These are phyloP conservation scores for Murraya koenigii DNA, from an alignment of 345 rosid genomes.

Conservation along the genomic window DNA sequence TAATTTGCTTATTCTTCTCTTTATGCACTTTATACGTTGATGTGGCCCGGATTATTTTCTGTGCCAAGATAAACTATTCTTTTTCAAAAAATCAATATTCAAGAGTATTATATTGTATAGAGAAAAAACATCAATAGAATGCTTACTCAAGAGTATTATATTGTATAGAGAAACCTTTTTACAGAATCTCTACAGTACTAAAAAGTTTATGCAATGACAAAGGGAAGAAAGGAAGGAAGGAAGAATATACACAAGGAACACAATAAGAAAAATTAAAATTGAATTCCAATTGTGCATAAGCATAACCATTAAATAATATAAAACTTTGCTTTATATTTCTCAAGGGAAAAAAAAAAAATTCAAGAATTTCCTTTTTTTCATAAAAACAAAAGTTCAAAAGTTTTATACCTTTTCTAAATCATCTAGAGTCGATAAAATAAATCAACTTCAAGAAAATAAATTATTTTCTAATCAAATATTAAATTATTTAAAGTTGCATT, in stretches of 20 bases:
- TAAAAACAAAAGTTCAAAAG: no score
- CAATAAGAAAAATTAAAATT: no score
- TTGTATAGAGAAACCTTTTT: no score
- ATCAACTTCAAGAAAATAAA: no score
- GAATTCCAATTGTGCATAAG: background rate
- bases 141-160: background rate
- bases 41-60: background rate
- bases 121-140: no score
- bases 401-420: no score
- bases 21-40: background rate
- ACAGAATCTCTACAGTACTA: background rate
- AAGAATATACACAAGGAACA: background rate
- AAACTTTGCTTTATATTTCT: no score
- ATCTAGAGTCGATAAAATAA: no score
- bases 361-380: no score
- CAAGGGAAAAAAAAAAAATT: background rate
- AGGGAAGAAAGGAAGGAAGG: no score
- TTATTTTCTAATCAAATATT: background rate
- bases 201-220: no score
- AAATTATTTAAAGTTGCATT: background rate
- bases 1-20: slow-evolving; percentile 4
- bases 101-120: background rate
- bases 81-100: background rate
- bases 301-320: background rate
- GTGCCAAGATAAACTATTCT: background rate